Evolutionary conservation across 2,329 filamentous ascomycete genomes (phyloP), one percentile per base, ranked within the genome.

Genomic region (Chaetomiaceae sp.): DNA sequence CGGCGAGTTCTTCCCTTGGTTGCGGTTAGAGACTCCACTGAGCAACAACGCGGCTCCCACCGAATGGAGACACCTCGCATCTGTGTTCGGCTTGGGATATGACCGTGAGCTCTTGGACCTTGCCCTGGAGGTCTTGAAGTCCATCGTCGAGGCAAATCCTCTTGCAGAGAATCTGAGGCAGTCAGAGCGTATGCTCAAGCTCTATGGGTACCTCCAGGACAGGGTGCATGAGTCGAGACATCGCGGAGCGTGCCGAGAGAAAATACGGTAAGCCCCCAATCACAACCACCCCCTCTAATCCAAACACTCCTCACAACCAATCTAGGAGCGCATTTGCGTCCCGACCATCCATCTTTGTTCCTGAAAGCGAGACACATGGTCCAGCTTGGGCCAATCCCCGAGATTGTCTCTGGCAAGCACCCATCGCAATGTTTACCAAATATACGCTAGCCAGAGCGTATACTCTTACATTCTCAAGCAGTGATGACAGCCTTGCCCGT

Each of bases 1-100:
- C 23, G 44, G 44, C 33, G 44, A 46, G 44, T 46, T 46, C 17
- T 46, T 46, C 12, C 44, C 44, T 31, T 46, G 44, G 44, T 46
- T 46, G 34, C 21, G 20, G 44, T 30, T 46, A 31, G 33, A 46
- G 20, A 39, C 33, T 31, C 44, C 34, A 20, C 33, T 46, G n/a
- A 39, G 21, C 44, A 46, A 38, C 34, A 39, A 46, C 14, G 34
- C 44, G 33, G 34, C 44, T 39, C 21, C 34, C 34, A 39, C 33
- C 23, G 34, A 46, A 39, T 46, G 44, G 44, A 46, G 44, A 38
- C 9, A 25, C 34, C 20, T 46, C 5, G 44, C n/a, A 27, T 46
- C 44, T 37, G 21, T 20, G 21, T 46, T 46, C 25, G 44, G 44
- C 44, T 39, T 46, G 23, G 44, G 44, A 46, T 46, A 46, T 39